Conservation (phyloP, 495 filamentous ascomycete genomes). For the Xylaria sp. region DNA sequence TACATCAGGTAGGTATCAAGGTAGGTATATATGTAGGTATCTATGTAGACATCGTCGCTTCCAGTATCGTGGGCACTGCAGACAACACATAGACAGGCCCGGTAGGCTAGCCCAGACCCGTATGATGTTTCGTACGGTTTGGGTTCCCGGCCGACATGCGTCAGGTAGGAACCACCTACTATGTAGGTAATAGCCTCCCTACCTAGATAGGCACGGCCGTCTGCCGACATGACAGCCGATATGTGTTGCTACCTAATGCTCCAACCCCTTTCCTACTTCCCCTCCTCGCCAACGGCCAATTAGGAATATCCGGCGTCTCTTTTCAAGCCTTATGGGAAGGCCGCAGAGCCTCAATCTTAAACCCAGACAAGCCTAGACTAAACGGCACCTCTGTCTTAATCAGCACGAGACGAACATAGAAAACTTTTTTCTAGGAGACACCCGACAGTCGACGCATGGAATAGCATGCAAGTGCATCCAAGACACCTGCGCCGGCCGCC, state of each 20-base stretch:
- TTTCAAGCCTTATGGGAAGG: not conserved
- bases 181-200: too few relatives aligned
- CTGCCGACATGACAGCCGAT: too few relatives aligned
- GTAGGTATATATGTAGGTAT: too few relatives aligned
- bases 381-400: not conserved
- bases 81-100: not conserved
- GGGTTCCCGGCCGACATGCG: not conserved
- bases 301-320: not conserved
- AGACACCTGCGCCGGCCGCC: conserved; percentile 3
- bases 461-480: not conserved
- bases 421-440: not conserved
- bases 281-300: not conserved
- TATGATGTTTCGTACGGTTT: not conserved
- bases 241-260: conserved; percentile 16
- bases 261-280: too few relatives aligned
- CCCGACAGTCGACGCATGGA: not conserved
- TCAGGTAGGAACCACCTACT: too few relatives aligned
- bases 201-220: too few relatives aligned
- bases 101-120: not conserved
- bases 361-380: too few relatives aligned
- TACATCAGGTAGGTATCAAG: too few relatives aligned
- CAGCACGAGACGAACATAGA: not conserved
- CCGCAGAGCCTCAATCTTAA: conserved; percentile 15
- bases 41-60: too few relatives aligned
- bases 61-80: not conserved